Evolutionary conservation across 1,284 basidiomycete species (phyloP), one percentile per base, ranked within the genome.

Genomic region (Kwoniella shivajii): DNA sequence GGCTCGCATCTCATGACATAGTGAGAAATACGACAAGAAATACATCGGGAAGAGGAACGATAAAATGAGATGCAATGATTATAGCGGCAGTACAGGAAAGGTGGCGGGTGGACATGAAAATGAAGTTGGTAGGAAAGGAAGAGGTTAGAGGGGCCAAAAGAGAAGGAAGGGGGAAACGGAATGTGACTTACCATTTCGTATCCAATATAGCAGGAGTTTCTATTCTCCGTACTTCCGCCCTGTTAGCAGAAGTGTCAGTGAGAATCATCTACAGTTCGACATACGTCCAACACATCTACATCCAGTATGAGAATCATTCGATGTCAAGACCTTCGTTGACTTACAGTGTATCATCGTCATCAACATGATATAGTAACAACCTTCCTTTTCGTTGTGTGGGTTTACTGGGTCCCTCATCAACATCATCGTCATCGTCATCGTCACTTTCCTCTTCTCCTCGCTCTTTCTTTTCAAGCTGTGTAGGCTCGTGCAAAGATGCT

Each of bases 121-220:
- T n/a, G n/a, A n/a, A n/a, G n/a, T n/a, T n/a, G n/a, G n/a, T n/a
- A n/a, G n/a, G n/a, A n/a, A n/a, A n/a, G n/a, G n/a, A n/a, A n/a
- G n/a, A n/a, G n/a, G n/a, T n/a, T n/a, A n/a, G n/a, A n/a, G n/a
- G n/a, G n/a, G n/a, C n/a, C 13, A 20, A 16, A 34, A 7, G 2
- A 13, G n/a, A 29, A 57, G 41, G 6, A 16, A 18, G 31, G 7
- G 27, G 50, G n/a, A 10, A 42, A 14, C 18, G 4, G 20, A 45
- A 11, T 11, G 5, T 45, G 20, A 56, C 75, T 45, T 64, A 90
- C 93, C 93, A 97, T 82, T 95, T 95, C 82, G 91, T 86, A 71
- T 97, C 93, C n/a, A 89, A 81, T 26, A 97, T 84, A 10, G 92
- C 93, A 1, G 91, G 86, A 13, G 89, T 80, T 54, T 88, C 82